Percentiles rank a stretch among this genome's conserved stretches.
These are phyloP conservation scores for Asterella californica DNA, from an alignment of 225 moss, liverwort and hornwort genomes.

Conservation along the genomic window DNA sequence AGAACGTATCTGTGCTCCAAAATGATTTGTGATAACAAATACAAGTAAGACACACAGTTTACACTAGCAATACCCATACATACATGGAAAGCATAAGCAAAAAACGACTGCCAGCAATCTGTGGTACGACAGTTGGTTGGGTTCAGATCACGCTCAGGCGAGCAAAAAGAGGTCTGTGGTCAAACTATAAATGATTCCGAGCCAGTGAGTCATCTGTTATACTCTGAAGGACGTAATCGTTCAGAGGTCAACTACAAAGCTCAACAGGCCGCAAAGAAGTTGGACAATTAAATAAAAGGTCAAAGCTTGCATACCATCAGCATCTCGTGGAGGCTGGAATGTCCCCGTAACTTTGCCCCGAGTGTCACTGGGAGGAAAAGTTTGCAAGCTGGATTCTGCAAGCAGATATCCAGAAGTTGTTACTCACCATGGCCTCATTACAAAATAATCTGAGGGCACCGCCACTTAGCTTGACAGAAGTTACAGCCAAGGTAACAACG, in stretches of 20 bases:
- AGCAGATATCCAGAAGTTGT: slow-evolving; percentile 15
- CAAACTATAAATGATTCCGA: not conserved
- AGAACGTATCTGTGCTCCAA: slow-evolving; percentile 73
- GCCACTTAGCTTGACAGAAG: not conserved
- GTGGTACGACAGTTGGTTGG: not conserved
- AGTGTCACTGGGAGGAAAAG: slow-evolving; percentile 88
- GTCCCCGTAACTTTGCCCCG: slow-evolving; percentile 72
- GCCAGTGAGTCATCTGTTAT: not conserved
- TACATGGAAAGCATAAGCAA: slow-evolving; percentile 17
- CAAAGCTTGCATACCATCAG: slow-evolving; percentile 63
- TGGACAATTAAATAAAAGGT: not conserved
- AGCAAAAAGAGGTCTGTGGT: not conserved
- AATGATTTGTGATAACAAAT: not conserved
- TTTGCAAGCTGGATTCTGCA: slow-evolving; percentile 95
- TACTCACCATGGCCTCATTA: not conserved
- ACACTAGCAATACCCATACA: not conserved
- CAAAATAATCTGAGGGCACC: not conserved
- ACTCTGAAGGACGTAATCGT: not conserved
- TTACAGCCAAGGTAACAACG: not conserved
- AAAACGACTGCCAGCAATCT: not conserved
- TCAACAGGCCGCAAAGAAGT: not conserved
- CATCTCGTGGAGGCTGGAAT: slow-evolving; percentile 86
- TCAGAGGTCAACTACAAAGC: not conserved
- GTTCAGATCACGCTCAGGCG: not conserved
- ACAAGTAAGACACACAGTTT: not conserved